These are phyloP conservation scores for Pleurostoma richardsiae DNA, from an alignment of 2,329 filamentous ascomycete genomes.

Conservation along the genomic window DNA sequence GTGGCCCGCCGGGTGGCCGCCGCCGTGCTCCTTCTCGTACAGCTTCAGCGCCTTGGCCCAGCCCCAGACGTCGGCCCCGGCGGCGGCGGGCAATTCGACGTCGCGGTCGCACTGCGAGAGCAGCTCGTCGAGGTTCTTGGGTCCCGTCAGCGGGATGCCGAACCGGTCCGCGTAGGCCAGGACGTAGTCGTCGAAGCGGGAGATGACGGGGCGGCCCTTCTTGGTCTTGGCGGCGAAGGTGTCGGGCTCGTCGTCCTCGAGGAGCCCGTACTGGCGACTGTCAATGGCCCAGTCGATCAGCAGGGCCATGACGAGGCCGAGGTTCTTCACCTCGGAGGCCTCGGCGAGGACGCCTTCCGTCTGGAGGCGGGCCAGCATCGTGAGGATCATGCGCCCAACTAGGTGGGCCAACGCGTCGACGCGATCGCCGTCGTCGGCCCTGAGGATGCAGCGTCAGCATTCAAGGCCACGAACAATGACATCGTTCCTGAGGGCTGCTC, in stretches of 20 bases:
- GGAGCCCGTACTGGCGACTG: conserved; percentile 8
- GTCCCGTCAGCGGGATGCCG: conserved; percentile 21
- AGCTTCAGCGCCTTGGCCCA: conserved; percentile 14
- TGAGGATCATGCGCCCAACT: conserved; percentile 28
- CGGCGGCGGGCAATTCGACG: conserved; percentile 13
- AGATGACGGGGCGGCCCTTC: conserved; percentile 10
- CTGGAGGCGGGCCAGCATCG: conserved; percentile 31
- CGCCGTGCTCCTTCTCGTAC: conserved; percentile 13
- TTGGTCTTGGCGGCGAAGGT: conserved; percentile 7
- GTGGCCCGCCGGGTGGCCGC: not conserved
- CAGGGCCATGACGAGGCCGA: conserved; percentile 30
- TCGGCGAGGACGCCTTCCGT: conserved; percentile 20
- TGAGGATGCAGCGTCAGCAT: conserved; percentile 5
- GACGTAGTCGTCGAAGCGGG: conserved; percentile 22
- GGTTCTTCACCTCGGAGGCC: conserved; percentile 27
- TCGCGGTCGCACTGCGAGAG: conserved; percentile 11
- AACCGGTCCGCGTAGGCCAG: conserved; percentile 26
- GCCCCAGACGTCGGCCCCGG: conserved; percentile 18
- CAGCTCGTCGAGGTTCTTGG: conserved; percentile 15
- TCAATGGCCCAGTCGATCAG: conserved; percentile 18
- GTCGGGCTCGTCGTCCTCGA: conserved; percentile 12
- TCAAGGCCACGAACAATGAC: not conserved
- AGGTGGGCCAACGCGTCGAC: conserved; percentile 13
- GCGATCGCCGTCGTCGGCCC: conserved; percentile 20
- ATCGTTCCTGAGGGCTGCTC: not conserved